Evolutionary conservation across 192 early-diverging fungal species (phyloP), one percentile per base, ranked within the genome.

Genomic region (Gaertneriomyces semiglobifer): DNA sequence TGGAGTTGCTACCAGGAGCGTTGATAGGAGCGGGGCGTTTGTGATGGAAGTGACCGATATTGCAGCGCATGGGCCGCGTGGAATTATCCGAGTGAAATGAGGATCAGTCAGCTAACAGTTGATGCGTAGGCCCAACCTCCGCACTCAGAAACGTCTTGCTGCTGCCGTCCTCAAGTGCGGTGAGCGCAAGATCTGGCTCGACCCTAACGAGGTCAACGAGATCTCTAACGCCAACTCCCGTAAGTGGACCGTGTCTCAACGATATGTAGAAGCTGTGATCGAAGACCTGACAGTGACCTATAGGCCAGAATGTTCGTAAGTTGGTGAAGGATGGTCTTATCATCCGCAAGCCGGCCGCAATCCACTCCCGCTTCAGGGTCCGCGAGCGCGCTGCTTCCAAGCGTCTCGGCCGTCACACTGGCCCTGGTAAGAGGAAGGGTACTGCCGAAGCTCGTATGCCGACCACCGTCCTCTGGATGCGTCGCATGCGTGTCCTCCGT

Each of bases 201-300:
- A 98, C 86, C 95, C 95, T 63, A 93, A 92, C 80, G 94, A 98
- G 86, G 85, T 87, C 70, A 89, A 80, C 70, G 94, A 94, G 81
- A 94, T 98, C 76, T 81, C 91, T 69, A 93, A 90, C 74, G 95
- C 94, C 82, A 96, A 98, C 90, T 98, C 95, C 77, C 92, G 95
- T 90, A 81, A 88, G 89, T 89, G 12, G 44, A 0, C 11, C 62
- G 12, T 38, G 50, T 63, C n/a, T 18, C 11, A 61, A 16, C n/a
- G 25, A 12, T n/a, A 18, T 57, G 7, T 14, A 45, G 38, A 44
- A 45, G 45, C 5, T 14, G 60, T 6, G n/a, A 12, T 5, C 73
- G 70, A 20, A 70, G n/a, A 74, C 4, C 11, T 46, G 5, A 14
- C 45, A 14, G 38, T n/a, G 45, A 33, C 12, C 4, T 18, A 39